Conservation (phyloP, 257 asterid species). For the Scutellaria baicalensis region DNA sequence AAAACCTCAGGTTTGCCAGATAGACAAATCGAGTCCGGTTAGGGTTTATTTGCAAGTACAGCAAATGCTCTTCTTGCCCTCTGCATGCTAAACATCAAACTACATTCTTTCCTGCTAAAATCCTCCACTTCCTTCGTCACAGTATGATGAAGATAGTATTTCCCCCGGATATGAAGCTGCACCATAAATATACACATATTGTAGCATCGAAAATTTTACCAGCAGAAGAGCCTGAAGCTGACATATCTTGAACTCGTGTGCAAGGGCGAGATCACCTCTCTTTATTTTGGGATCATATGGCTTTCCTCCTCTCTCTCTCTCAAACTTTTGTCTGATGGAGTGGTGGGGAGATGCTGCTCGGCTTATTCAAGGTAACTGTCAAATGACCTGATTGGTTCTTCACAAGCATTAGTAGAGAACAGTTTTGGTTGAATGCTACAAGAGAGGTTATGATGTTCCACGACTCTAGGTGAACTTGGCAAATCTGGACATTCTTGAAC, state of each 20-base stretch:
- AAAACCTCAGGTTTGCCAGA: too few relatives aligned
- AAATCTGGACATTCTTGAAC: conserved; percentile 34
- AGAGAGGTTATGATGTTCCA: conserved; percentile 22
- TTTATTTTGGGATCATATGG: background rate
- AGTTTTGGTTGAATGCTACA: conserved; percentile 27
- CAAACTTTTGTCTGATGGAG: background rate
- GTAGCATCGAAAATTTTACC: background rate
- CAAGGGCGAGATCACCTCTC: background rate
- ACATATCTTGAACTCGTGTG: background rate
- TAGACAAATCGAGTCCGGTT: too few relatives aligned
- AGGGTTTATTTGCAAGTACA: too few relatives aligned
- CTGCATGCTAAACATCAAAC: too few relatives aligned
- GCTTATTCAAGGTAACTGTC: conserved; percentile 21
- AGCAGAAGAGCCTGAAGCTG: background rate
- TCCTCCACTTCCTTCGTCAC: too few relatives aligned
- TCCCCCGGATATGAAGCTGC: background rate
- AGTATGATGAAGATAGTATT: background rate
- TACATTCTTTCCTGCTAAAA: too few relatives aligned
- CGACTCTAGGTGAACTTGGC: conserved; percentile 29
- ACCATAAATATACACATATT: background rate
- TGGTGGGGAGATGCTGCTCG: background rate
- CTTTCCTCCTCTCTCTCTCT: background rate
- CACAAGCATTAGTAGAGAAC: conserved; percentile 26
- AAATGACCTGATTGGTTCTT: conserved; percentile 35
- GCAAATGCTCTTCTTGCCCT: too few relatives aligned